Evolutionary conservation across 2,329 filamentous ascomycete genomes (phyloP).

Genomic region (Colletotrichum liriopes): DNA sequence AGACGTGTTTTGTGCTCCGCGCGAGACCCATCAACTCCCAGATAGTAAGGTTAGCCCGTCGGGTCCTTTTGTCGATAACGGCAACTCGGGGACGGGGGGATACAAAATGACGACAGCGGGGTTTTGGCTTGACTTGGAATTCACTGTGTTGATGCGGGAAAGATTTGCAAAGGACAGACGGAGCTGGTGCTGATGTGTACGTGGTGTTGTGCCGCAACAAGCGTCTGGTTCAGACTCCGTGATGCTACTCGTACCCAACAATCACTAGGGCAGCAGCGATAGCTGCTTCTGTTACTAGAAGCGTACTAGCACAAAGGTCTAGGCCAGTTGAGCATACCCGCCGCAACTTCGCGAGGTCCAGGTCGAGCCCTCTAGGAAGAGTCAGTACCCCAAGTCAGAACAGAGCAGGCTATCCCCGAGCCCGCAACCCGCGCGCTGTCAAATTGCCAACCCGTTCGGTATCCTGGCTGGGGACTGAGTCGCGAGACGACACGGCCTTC

Average conservation of each 20-base stretch:
- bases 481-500: slow-evolving; percentile 18
- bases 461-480: slow-evolving; percentile 18
- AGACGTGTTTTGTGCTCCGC: slow-evolving; percentile 9
- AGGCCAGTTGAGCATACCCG: slow-evolving; percentile 2
- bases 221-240: background rate
- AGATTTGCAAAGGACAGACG: slow-evolving; percentile 9
- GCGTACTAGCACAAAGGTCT: background rate
- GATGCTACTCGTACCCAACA: background rate
- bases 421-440: slow-evolving; percentile 8
- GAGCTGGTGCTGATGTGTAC: background rate
- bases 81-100: background rate
- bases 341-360: background rate
- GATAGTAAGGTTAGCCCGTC: slow-evolving; percentile 18
- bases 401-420: slow-evolving; percentile 10
- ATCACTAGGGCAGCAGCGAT: background rate
- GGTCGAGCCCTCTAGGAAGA: background rate
- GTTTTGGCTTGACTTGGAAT: background rate
- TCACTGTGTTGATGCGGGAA: background rate
- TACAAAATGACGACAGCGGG: slow-evolving; percentile 21
- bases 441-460: background rate
- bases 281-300: background rate
- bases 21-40: slow-evolving; percentile 16
- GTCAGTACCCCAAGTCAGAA: background rate
- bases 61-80: slow-evolving; percentile 15
- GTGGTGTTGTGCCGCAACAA: background rate